Base-by-base conservation (phyloP, 1,284 basidiomycete species). In the Apiotrichum sp. region DNA sequence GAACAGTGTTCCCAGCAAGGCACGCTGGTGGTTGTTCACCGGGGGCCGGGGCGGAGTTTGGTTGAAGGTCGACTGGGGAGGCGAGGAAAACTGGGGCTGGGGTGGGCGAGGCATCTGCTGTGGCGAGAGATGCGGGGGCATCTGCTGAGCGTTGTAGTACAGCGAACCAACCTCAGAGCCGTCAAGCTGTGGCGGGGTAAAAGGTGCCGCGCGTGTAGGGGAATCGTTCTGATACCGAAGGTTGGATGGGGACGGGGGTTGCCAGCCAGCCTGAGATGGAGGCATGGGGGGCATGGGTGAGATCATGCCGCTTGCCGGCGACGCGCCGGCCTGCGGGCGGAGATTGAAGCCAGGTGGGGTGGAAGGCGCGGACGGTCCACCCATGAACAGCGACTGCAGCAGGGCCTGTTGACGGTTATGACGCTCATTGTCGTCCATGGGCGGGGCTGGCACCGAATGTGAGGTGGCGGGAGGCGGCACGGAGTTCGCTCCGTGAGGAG, bases 261-360 rank as follows among this genome's bases (percentile, higher is more conserved):
- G 44, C 53, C 53, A 55, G 5, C 41, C 52, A 4, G 41, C 31
- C 22, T 56, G 50, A 7, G 55, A 47, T 1, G 55, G 55, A 0
- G 55, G 55, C 35, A 56, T 50, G 2, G 49, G 50, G 3, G 49
- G 55, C 55, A 52, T 57, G n/a, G 55, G 55, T n/a, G 55, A 57
- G 50, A 57, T 57, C 47, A 57, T 50, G 49, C 54, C 48, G 38
- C 44, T 53, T 1, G 33, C 32, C 8, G 22, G 34, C 13, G 38
- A 53, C 16, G 52, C n/a, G n/a, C 22, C 14, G 32, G n/a, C 16
- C 33, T 47, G 38, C 6, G 41, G 43, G 10, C 38, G 44, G 34
- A 39, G 16, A 33, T 14, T 13, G 14, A 11, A n/a, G 42, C 40
- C 40, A 5, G 49, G 49, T 2, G 49, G 49, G 6, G 49, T 50